Conservation (phyloP, 2,329 filamentous ascomycete species). For the Fusarium foetens region DNA sequence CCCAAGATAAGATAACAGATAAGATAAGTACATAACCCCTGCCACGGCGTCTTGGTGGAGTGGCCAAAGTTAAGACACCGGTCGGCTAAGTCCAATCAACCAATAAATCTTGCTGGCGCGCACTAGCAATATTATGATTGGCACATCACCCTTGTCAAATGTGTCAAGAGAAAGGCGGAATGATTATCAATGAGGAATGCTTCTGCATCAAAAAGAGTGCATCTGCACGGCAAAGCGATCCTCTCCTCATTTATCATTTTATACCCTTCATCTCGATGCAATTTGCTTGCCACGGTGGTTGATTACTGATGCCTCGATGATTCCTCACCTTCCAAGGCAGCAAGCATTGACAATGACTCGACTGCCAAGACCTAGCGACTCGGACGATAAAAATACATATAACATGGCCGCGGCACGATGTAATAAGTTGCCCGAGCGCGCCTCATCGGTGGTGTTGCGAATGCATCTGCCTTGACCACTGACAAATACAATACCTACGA, state of each 20-base stretch:
- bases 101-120: rapidly evolving
- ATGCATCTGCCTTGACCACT: neutral
- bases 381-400: neutral
- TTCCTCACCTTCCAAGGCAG: neutral
- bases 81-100: neutral
- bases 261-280: neutral
- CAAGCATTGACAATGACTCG: neutral
- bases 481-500: neutral
- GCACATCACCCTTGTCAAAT: neutral
- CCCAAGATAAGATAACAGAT: neutral
- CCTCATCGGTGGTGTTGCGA: neutral
- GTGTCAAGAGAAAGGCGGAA: neutral
- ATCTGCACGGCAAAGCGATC: neutral
- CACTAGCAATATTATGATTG: neutral
- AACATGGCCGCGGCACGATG: neutral
- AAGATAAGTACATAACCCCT: neutral
- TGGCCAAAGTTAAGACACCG: neutral
- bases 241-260: neutral
- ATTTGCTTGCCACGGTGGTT: neutral
- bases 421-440: neutral
- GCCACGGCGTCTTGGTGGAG: neutral
- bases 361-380: neutral
- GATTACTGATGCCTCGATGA: neutral
- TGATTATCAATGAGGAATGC: neutral
- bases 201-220: neutral